Evolutionary conservation across 805 yeast genomes (phyloP).

Genomic region (Wickerhamiella azymoides): DNA sequence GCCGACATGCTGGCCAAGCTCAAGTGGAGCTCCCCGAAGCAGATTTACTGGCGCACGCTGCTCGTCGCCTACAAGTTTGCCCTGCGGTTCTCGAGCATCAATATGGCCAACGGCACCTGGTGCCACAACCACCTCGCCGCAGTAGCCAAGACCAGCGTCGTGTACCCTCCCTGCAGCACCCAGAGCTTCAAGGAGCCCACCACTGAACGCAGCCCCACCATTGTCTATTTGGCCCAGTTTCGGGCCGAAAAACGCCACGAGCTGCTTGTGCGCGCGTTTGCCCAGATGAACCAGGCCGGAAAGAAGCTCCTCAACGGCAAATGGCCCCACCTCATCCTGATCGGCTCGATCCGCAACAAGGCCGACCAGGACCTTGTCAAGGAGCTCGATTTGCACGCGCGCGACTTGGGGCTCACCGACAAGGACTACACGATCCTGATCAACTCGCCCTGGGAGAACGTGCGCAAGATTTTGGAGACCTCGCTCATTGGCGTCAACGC

Average conservation of each 20-base stretch:
- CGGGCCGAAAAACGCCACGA: conserved; percentile 89
- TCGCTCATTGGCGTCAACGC: conserved; percentile 77
- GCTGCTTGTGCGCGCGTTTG: conserved; percentile 51
- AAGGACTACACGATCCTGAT: conserved; percentile 40
- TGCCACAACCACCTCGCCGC: conserved; percentile 57
- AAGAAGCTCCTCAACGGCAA: conserved; percentile 14
- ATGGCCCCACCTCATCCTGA: conserved; percentile 48
- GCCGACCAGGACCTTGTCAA: conserved; percentile 50
- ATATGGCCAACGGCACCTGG: conserved; percentile 83
- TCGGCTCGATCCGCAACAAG: conserved; percentile 71
- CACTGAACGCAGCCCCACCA: conserved; percentile 14
- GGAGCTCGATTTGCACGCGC: conserved; percentile 33
- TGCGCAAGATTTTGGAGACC: conserved; percentile 38
- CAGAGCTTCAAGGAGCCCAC: conserved; percentile 31
- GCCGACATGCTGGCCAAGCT: conserved; percentile 48
- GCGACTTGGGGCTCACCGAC: conserved; percentile 31
- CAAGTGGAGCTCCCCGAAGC: conserved; percentile 27
- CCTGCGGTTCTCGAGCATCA: conserved; percentile 53
- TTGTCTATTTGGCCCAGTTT: conserved; percentile 72
- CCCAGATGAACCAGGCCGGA: conserved; percentile 29
- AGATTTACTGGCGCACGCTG: conserved; percentile 58
- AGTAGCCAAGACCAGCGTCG: conserved; percentile 30
- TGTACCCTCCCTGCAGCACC: conserved; percentile 87
- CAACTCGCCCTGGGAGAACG: conserved; percentile 58
- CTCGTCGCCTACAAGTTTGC: conserved; percentile 48